Evolutionary conservation across 139 green algal genomes (phyloP), one percentile per base, ranked within the genome.

Genomic region (Zygnema cylindricum): DNA sequence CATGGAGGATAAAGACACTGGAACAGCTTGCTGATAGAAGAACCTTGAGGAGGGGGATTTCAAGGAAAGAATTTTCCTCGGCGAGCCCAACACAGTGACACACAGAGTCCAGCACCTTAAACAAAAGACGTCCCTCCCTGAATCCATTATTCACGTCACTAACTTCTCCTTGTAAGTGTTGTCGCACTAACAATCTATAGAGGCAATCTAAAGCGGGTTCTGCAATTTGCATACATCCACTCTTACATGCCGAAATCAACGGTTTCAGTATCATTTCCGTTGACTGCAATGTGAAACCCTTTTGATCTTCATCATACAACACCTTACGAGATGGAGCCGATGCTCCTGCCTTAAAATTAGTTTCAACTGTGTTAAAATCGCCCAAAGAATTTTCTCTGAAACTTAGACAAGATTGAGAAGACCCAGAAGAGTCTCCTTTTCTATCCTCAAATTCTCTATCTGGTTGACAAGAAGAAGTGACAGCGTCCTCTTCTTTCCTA

Each of bases 1-100:
- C 85, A 78, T 57, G 81, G 30, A 89, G 21, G 38, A n/a, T 3
- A 2, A 91, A 82, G 1, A n/a, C 22, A 22, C 33, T n/a, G 25
- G 21, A 79, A 1, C 16, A 79, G 41, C 41, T 55, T 76, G 77
- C 85, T 63, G 39, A 79, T 3, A 89, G 85, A 22, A 89, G 81
- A 32, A 35, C 39, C 25, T 22, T 79, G 16, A 86, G 30, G 2
- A 86, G 33, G 1, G 38, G 11, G 2, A 86, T 57, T 43, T 86
- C 81, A 39, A 79, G 38, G 3, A 30, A 7, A 57, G 38, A 3
- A 16, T 86, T 69, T 33, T 63, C 49, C 16, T 86, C 81, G 30
- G 32, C 81, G 32, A 42, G 33, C 3, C 73, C 11, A 2, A 39
- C 33, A 35, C 40, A 86, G 7, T 36, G 23, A 69, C 32, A 86